Percentiles rank a stretch among this genome's conserved stretches.
Evolutionary conservation across 2,329 filamentous ascomycete genomes (phyloP).

Genomic region (Hypomyces perniciosus): DNA sequence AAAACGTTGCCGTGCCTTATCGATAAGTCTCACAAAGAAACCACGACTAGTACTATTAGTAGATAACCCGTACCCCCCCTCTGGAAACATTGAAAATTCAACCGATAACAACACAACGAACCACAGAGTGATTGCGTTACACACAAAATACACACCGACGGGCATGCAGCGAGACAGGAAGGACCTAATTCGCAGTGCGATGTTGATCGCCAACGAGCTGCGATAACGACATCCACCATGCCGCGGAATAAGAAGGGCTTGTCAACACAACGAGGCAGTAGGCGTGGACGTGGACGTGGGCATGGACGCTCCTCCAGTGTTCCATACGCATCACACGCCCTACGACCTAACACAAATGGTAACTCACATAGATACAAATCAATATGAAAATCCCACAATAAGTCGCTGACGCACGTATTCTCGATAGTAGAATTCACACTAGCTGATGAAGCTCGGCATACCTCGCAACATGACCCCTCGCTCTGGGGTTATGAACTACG

Average conservation of each 20-base stretch:
- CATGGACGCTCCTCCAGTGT: not conserved
- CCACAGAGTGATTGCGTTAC: no score
- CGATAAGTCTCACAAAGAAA: no score
- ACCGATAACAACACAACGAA: no score
- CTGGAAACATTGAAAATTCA: no score
- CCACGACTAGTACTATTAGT: no score
- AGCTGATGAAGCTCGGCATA: constrained; percentile 46
- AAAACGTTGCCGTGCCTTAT: no score
- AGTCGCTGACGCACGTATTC: not conserved
- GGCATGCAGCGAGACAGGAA: no score
- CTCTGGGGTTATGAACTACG: constrained; percentile 39
- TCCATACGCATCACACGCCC: not conserved
- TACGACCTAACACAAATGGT: not conserved
- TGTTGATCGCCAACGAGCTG: not conserved
- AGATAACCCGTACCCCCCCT: no score
- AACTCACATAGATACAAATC: not conserved
- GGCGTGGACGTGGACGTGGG: not conserved
- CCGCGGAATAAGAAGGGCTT: constrained; percentile 21
- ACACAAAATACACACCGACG: no score
- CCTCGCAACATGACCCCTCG: constrained; percentile 38
- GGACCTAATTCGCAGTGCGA: not conserved
- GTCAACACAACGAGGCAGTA: constrained; percentile 16
- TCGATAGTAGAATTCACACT: constrained; percentile 30
- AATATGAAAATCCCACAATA: not conserved
- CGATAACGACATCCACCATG: constrained; percentile 13